Percentiles rank a stretch among this genome's conserved stretches.
Evolutionary conservation across 1,139 yeast species (phyloP).

Genomic region (Suhomyces yuchorum): DNA sequence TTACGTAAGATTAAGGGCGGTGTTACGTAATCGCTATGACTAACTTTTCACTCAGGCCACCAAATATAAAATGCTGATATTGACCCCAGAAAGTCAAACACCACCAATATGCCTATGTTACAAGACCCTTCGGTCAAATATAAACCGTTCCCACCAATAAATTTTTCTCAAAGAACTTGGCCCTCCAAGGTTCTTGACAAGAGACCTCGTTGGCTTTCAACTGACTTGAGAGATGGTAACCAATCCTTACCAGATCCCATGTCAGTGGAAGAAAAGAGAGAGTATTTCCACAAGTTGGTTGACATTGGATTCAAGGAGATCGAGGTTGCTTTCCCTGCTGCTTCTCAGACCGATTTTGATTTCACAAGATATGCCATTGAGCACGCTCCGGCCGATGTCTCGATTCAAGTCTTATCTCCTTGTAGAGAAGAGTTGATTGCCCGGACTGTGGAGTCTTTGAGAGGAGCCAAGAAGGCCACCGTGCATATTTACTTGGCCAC

Average conservation of each 20-base stretch:
- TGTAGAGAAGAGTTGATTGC: constrained; percentile 87
- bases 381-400: constrained; percentile 89
- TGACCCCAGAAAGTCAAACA: neutral
- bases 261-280: constrained; percentile 87
- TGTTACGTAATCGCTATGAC: constrained; percentile 8
- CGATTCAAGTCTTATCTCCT: constrained; percentile 89
- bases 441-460: constrained; percentile 85
- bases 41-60: constrained; percentile 7
- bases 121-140: constrained; percentile 81
- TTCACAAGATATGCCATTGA: constrained; percentile 93
- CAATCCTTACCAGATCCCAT: constrained; percentile 97
- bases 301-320: constrained; percentile 95
- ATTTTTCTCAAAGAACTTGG: constrained; percentile 83
- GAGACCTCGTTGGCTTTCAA: constrained; percentile 95
- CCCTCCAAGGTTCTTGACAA: constrained; percentile 72
- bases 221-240: constrained; percentile 95
- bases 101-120: constrained; percentile 35
- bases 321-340: constrained; percentile 95
- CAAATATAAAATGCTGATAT: neutral
- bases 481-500: constrained; percentile 92
- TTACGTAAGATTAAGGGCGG: neutral
- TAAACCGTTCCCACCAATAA: constrained; percentile 63
- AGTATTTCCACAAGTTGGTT: constrained; percentile 81
- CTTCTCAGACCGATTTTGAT: constrained; percentile 94
- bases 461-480: constrained; percentile 89